A percentile compares a stretch with the other conserved stretches of the same genome.
Conservation (phyloP, 2,329 filamentous ascomycete species). For the Pseudogymnoascus sp. region DNA sequence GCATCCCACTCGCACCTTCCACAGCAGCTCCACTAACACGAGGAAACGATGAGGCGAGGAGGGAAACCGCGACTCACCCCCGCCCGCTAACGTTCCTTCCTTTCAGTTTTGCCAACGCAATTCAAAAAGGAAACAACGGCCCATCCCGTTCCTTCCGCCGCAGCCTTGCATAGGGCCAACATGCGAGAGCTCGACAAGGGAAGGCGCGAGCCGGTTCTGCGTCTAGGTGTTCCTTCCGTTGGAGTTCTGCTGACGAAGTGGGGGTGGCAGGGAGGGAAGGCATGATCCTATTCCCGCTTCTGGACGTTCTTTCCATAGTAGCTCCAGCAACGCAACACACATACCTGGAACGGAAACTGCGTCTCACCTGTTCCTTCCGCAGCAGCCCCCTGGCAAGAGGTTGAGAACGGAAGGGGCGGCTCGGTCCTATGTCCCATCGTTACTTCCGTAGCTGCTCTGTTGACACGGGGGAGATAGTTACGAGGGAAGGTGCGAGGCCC, state of each 20-base stretch:
- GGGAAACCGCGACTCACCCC: neutral
- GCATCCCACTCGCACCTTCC: neutral
- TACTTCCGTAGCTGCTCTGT: neutral
- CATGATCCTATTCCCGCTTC: no score
- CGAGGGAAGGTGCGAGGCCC: neutral
- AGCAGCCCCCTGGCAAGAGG: neutral
- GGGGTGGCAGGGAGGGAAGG: no score
- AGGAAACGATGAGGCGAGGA: neutral
- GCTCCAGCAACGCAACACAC: neutral
- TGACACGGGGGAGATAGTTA: neutral
- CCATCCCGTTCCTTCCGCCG: no score
- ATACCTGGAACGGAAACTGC: neutral
- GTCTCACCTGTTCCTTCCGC: neutral
- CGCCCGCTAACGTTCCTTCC: neutral
- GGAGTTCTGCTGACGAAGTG: no score
- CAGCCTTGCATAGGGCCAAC: no score
- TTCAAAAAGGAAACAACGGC: no score
- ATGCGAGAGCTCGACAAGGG: no score
- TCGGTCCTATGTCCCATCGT: neutral
- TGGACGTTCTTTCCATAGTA: no score
- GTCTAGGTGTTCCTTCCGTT: no score
- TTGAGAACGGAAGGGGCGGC: neutral
- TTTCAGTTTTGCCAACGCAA: neutral
- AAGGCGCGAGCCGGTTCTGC: no score
- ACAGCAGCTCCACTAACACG: neutral